Conservation (phyloP, 352 stramenopile genomes). For the Globisporangium barbulae region DNA sequence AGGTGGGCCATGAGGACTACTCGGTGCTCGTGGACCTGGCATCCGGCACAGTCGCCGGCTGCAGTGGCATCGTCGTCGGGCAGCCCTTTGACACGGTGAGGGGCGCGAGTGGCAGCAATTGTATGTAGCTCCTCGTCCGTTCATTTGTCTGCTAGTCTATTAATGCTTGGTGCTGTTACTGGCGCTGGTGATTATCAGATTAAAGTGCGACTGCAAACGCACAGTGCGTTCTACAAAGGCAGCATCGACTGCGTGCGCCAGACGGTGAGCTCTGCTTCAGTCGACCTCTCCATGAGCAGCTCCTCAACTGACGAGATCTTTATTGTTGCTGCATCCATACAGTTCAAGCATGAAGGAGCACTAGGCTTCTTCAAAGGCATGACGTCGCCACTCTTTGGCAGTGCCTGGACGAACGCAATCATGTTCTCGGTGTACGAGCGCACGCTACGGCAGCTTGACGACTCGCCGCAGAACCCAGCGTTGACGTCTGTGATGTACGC, state of each 20-base stretch:
- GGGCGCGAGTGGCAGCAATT: neutral
- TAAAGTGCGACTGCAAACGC: slow-evolving; percentile 61
- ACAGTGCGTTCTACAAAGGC: slow-evolving; percentile 53
- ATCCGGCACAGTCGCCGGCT: slow-evolving; percentile 46
- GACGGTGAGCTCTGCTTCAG: slow-evolving; percentile 24
- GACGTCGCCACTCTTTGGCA: slow-evolving; percentile 76
- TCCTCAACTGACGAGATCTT: neutral
- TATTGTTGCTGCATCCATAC: neutral
- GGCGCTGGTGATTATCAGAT: slow-evolving; percentile 18
- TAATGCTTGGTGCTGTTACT: neutral
- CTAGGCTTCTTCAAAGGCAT: slow-evolving; percentile 86
- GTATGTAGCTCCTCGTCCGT: neutral
- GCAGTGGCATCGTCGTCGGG: slow-evolving; percentile 51
- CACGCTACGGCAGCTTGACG: slow-evolving; percentile 58
- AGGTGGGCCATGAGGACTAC: slow-evolving; percentile 32
- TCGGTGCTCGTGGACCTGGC: slow-evolving; percentile 51
- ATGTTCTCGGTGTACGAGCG: slow-evolving; percentile 84
- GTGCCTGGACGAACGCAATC: slow-evolving; percentile 82
- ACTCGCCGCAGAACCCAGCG: slow-evolving; percentile 42
- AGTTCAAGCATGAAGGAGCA: slow-evolving; percentile 68
- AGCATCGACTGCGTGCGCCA: slow-evolving; percentile 40
- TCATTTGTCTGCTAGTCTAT: neutral
- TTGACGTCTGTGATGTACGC: slow-evolving; percentile 71
- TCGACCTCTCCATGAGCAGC: no score
- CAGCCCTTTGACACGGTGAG: slow-evolving; percentile 58